Evolutionary conservation across 129 eudicot genomes (phyloP).

Genomic region (Oenanthe sinensis): DNA sequence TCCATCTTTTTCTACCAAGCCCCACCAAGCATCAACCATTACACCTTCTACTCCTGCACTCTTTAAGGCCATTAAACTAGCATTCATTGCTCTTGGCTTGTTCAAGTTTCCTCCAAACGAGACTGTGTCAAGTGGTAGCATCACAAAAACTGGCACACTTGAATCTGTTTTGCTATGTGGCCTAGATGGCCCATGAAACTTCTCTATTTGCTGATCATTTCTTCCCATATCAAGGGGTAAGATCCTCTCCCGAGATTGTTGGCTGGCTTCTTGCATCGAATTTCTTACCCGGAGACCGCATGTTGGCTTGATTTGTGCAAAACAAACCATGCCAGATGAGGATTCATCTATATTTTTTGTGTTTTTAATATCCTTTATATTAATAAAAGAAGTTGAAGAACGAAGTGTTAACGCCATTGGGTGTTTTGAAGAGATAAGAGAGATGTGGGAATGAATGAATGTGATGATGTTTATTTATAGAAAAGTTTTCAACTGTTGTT

Average conservation of each 20-base stretch:
- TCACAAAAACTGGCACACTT: conserved; percentile 78
- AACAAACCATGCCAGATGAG: conserved; percentile 36
- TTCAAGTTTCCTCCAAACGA: conserved; percentile 53
- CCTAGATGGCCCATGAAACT: not conserved
- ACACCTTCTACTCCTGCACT: conserved; percentile 86
- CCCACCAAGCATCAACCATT: conserved; percentile 99
- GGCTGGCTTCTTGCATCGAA: conserved; percentile 37
- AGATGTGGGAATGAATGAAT: conserved; percentile 39
- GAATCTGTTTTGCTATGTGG: conserved; percentile 23
- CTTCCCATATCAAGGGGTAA: conserved; percentile 24
- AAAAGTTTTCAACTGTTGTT: conserved; percentile 13
- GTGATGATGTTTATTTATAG: conserved; percentile 41
- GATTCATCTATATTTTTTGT: conserved; percentile 48
- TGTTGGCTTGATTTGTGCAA: conserved; percentile 42
- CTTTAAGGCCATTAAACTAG: conserved; percentile 88
- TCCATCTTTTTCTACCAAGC: conserved; percentile 91
- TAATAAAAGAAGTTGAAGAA: conserved; percentile 49
- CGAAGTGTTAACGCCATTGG: conserved; percentile 79
- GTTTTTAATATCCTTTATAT: conserved; percentile 36
- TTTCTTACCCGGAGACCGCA: conserved; percentile 33
- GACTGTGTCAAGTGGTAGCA: conserved; percentile 89
- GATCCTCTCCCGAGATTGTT: conserved; percentile 13
- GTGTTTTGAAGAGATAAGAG: conserved; percentile 19
- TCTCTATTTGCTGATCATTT: conserved; percentile 16
- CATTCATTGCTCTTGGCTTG: conserved; percentile 76